Evolutionary conservation across 2,329 filamentous ascomycete species (phyloP).

Genomic region (Remersonia thermophila): DNA sequence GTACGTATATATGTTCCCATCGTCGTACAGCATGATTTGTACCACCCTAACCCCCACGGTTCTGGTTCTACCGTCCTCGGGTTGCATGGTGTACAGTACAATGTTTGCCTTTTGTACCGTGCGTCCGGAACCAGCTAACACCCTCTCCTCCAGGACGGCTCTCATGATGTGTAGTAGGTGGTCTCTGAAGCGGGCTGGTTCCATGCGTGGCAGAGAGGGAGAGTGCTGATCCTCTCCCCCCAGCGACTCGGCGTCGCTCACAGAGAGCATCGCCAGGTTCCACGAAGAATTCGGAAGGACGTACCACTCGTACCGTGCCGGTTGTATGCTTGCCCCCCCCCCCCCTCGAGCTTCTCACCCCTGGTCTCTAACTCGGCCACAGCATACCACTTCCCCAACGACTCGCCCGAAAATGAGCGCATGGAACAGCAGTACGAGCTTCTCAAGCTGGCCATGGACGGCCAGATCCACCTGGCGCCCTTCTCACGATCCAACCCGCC

Average conservation of each 20-base stretch:
- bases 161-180: constrained; percentile 11
- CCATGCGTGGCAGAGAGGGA: too few species aligned
- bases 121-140: too few species aligned
- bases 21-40: too few species aligned
- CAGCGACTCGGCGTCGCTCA: constrained; percentile 19
- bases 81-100: background rate
- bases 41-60: too few species aligned
- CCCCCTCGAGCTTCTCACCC: background rate
- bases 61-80: too few species aligned
- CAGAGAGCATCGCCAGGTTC: constrained; percentile 21
- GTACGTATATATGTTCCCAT: too few species aligned
- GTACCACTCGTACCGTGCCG: constrained; percentile 22
- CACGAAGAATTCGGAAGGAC: constrained; percentile 22
- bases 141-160: constrained; percentile 1
- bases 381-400: constrained; percentile 27
- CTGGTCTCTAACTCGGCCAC: background rate
- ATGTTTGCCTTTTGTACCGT: too few species aligned
- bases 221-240: background rate
- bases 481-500: constrained; percentile 19
- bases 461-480: constrained; percentile 21
- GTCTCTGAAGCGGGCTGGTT: too few species aligned
- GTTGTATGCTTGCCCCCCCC: constrained; percentile 17
- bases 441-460: constrained; percentile 21
- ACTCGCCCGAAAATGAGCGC: constrained; percentile 21
- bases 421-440: constrained; percentile 22